Base-by-base conservation (phyloP, 495 filamentous ascomycete genomes). In the Physcia stellaris region DNA sequence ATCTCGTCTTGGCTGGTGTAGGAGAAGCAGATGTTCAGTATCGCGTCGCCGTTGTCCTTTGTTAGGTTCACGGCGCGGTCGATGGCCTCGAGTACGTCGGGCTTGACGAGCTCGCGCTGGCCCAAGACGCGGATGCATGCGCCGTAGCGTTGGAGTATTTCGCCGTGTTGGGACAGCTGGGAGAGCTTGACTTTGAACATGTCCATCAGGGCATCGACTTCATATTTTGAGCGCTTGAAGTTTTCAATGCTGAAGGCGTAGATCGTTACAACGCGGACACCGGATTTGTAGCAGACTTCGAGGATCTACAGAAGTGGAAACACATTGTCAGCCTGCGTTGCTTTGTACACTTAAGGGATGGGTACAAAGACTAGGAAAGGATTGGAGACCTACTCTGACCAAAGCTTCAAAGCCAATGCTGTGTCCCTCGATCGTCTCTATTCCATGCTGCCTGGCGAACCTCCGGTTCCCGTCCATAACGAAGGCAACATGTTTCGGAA, bases 171-270 rank as follows among this genome's bases (percentile, higher is more conserved):
- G 9, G 80, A 73, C 52, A 98, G 66, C 51, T 98, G 90, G 16
- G 75, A 70, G 11, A 98, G 68, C 63, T 94, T 95, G 41, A 88
- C 73, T 61, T 93, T 93, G 24, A 87, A 88, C 68, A 98, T 92
- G 47, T 94, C 83, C 90, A 98, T 98, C 35, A 98, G 63, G 12
- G 83, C 86, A 56, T 94, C 86, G 23, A 98, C 92, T 57, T 98
- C 90, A 61, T 94, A 88, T 55, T 86, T 87, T n/a, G 86, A 87
- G 4, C 90, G 75, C 57, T 96, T 94, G 67, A 95, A 98, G 62
- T 98, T 98, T 60, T 96, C 90, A 55, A 96, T 93, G 50, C 83
- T 90, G 67, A 98, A 98, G 4, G 90, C 90, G 59, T 96, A 98
- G 37, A 98, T 83, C 0, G 90, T 95, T 11, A 98, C 90, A 3